Evolutionary conservation across 257 asterid species (phyloP), one percentile per base, ranked within the genome.

Genomic region (Cruciata laevipes): DNA sequence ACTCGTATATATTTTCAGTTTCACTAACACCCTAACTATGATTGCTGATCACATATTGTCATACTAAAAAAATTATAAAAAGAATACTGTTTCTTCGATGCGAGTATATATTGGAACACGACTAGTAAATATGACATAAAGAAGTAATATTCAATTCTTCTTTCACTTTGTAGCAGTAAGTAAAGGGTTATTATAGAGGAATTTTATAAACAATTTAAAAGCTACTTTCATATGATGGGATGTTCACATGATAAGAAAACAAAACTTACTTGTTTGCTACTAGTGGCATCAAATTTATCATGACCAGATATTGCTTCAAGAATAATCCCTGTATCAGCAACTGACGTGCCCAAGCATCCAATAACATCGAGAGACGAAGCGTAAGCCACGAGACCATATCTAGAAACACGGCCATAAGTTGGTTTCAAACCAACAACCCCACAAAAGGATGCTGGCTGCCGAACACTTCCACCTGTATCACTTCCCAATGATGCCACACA

Each of bases 391-490:
- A 94, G 96, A n/a, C 97, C 99, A 66, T 85, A 94, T 84, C 99
- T 90, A 30, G 99, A 94, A 66, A 90, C 95, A 69, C 96, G 97
- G 3, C 99, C 99, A 80, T 94, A 94, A 21, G 97, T 94, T 74
- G 97, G 99, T 78, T 94, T 94, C 56, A 94, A 73, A 32, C 97
- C 99, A 65, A 94, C 96, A 65, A 90, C 93, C 2, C 99, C 99
- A 79, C 97, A 94, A 72, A 94, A 94, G 11, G 99, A 89, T 24
- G 97, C 96, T 2, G 99, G 99, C 69, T 94, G 97, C 70, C 99
- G 89, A 37, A 94, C 97, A 81, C 97, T 94, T 65, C 99, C 99
- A 76, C 99, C 97, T 7, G 99, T 90, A 78, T 94, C 99, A 68
- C 96, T 90, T 75, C 99, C 96, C 75, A 94, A 74, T 35, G 97